These are phyloP conservation scores for Penicillium sp. DNA, from an alignment of 2,329 filamentous ascomycete genomes.

Conservation along the genomic window DNA sequence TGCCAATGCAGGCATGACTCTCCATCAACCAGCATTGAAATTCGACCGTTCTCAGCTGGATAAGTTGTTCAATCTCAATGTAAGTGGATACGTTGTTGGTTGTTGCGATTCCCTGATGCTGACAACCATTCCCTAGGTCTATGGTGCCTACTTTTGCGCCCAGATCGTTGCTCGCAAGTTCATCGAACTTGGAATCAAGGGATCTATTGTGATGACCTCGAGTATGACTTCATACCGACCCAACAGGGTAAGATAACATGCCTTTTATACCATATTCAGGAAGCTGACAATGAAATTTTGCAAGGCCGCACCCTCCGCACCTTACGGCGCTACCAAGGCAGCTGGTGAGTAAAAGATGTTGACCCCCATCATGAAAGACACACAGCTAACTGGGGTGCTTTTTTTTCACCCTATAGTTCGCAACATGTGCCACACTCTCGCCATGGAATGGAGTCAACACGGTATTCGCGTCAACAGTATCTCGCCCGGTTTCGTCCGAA, in stretches of 20 bases:
- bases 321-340: conserved; percentile 56
- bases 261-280: neutral
- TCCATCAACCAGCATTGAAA: conserved; percentile 55
- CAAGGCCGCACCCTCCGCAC: conserved; percentile 58
- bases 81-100: conserved; percentile 4
- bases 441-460: conserved; percentile 58
- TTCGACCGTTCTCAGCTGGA: conserved; percentile 51
- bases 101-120: neutral
- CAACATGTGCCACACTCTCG: conserved; percentile 43
- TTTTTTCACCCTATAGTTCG: conserved; percentile 21
- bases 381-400: neutral
- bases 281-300: neutral
- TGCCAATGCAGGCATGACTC: conserved; percentile 53
- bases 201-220: conserved; percentile 53
- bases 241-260: conserved; percentile 42
- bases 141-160: conserved; percentile 41
- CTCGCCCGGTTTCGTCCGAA: conserved; percentile 53
- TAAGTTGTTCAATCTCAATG: conserved; percentile 54
- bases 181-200: conserved; percentile 49
- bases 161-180: conserved; percentile 43
- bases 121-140: conserved; percentile 22
- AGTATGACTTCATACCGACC: conserved; percentile 58
- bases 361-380: neutral
- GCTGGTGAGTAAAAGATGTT: conserved; percentile 33
- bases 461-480: conserved; percentile 51